Evolutionary conservation across 371 early-diverging fungal genomes (phyloP).

Genomic region (Mortierella sp.): DNA sequence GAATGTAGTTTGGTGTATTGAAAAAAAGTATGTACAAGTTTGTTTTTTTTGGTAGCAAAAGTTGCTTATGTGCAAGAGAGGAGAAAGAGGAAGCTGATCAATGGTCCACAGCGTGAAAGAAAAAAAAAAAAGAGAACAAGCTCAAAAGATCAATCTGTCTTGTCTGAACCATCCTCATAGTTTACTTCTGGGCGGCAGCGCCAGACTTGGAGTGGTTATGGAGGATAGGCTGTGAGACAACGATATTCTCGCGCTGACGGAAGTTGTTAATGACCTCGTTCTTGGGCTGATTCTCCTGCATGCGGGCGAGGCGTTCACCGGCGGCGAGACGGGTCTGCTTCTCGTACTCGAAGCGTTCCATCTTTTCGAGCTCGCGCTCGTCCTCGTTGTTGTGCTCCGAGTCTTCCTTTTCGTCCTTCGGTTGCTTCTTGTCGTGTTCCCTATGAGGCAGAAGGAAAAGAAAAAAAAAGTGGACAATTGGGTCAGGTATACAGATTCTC

Average conservation of each 20-base stretch:
- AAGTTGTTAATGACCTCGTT: constrained; percentile 35
- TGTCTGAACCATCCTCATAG: not conserved
- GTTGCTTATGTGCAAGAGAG: not conserved
- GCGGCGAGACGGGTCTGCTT: constrained; percentile 44
- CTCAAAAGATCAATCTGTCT: not conserved
- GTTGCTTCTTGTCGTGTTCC: constrained; percentile 30
- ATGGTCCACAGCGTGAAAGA: not conserved
- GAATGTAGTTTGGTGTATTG: not conserved
- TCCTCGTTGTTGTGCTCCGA: constrained; percentile 32
- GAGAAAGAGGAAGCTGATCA: not conserved
- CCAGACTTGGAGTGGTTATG: constrained; percentile 57
- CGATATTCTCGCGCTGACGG: constrained; percentile 46
- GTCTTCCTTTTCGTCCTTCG: constrained; percentile 23
- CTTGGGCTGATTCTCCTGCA: constrained; percentile 51
- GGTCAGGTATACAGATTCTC: not conserved
- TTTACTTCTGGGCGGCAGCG: constrained; percentile 30
- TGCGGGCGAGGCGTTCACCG: constrained; percentile 47
- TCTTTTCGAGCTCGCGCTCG: constrained; percentile 43
- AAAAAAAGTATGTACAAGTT: not conserved
- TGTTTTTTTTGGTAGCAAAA: not conserved
- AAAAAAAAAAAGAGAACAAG: not conserved
- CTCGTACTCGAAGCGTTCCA: constrained; percentile 50
- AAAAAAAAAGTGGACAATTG: not conserved
- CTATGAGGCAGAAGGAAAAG: not conserved
- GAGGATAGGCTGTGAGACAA: constrained; percentile 51